A percentile compares a stretch with the other conserved stretches of the same genome.
Conservation (phyloP, 2,329 filamentous ascomycete species). For the Stylonectria norvegica region DNA sequence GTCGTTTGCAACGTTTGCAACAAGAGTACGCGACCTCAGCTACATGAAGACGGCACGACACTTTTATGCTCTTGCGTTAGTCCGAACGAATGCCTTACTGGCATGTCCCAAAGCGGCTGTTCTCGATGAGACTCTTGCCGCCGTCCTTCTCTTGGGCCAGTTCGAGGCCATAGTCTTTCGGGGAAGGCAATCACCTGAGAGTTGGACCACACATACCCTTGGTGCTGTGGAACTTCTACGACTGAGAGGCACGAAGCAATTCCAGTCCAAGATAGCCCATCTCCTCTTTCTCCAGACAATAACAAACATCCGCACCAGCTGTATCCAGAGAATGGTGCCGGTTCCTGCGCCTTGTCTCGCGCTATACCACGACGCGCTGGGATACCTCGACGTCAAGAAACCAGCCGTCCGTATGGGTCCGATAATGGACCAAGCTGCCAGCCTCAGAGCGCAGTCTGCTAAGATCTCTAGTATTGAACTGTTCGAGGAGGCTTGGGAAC, state of each 20-base stretch:
- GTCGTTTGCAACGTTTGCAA: constrained; percentile 23
- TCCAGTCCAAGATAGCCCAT: constrained; percentile 16
- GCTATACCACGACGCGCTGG: constrained; percentile 10
- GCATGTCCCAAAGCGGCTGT: constrained; percentile 16
- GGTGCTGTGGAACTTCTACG: constrained; percentile 26
- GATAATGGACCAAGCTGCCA: constrained; percentile 16
- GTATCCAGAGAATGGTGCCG: constrained; percentile 19
- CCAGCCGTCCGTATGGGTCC: constrained; percentile 12
- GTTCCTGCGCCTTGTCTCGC: constrained; percentile 20
- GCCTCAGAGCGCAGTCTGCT: constrained; percentile 11
- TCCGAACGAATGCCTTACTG: constrained; percentile 15
- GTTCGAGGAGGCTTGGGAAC: constrained; percentile 15
- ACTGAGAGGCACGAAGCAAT: constrained; percentile 21
- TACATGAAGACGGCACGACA: constrained; percentile 20
- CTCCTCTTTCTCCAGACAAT: constrained; percentile 24
- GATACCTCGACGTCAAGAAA: constrained; percentile 12
- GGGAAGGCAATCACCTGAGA: constrained; percentile 20
- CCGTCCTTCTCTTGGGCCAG: constrained; percentile 26
- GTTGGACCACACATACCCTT: constrained; percentile 25
- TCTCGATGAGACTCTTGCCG: constrained; percentile 24
- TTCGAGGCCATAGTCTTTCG: constrained; percentile 28
- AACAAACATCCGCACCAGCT: constrained; percentile 27
- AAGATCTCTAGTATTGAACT: constrained; percentile 3
- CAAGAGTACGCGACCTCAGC: constrained; percentile 7
- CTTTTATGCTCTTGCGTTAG: constrained; percentile 22